Evolutionary conservation across 441 rosid genomes (phyloP).

Genomic region (Gossypium davidsonii): DNA sequence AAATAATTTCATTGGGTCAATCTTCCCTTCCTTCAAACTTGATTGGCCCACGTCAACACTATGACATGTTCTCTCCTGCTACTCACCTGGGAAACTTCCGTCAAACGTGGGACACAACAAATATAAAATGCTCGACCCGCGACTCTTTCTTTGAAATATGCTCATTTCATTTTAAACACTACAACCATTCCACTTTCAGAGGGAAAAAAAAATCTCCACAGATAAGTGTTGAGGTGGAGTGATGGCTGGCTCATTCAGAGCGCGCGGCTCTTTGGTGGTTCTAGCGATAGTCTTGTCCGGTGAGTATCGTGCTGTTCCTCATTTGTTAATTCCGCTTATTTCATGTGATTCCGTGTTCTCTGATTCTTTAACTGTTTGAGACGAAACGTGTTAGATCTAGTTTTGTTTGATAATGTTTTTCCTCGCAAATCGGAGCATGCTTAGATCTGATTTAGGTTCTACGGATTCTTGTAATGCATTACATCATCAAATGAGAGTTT

Average conservation of each 20-base stretch:
- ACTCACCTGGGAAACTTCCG: constrained; percentile 4
- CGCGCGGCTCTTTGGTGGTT: constrained; percentile 40
- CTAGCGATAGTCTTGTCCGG: constrained; percentile 51
- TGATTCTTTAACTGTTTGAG: not conserved
- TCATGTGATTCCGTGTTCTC: not conserved
- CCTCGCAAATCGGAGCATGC: not conserved
- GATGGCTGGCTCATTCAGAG: constrained; percentile 46
- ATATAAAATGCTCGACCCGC: constrained; percentile 21
- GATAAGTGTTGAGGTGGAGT: not conserved
- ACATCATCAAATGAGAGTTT: constrained; percentile 8
- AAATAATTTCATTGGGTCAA: constrained; percentile 43
- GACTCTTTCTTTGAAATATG: not conserved
- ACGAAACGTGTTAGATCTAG: constrained; percentile 4
- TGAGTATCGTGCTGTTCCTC: constrained; percentile 18
- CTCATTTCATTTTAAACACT: not conserved
- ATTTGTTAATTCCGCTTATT: constrained; percentile 3
- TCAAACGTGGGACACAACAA: constrained; percentile 11
- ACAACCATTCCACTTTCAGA: not conserved
- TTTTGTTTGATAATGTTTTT: not conserved
- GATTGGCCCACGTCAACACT: constrained; percentile 56
- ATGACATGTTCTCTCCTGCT: constrained; percentile 38
- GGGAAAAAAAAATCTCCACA: not conserved
- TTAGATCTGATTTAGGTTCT: constrained; percentile 5
- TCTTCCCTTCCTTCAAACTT: not conserved
- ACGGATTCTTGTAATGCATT: not conserved